Percentiles rank a stretch among this genome's conserved stretches.
These are phyloP conservation scores for Delitschia confertaspora DNA, from an alignment of 495 filamentous ascomycete species.

Conservation along the genomic window DNA sequence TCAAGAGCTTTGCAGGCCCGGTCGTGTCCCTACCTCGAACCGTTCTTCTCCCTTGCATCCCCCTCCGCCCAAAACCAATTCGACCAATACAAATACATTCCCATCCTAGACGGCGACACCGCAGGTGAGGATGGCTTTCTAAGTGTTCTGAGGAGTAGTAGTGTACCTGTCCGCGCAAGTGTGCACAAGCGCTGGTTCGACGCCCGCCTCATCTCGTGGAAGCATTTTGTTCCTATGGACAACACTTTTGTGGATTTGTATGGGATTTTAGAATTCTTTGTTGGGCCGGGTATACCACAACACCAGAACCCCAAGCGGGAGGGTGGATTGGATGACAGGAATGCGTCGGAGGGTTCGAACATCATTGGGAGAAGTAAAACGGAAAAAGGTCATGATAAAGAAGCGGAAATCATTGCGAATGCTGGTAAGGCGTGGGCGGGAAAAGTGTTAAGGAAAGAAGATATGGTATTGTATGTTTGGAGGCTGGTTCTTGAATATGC, in stretches of 20 bases:
- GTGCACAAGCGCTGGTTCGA: slow-evolving; percentile 38
- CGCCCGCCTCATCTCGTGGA: slow-evolving; percentile 31
- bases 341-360: neutral
- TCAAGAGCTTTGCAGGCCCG: neutral
- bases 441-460: slow-evolving; percentile 26
- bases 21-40: slow-evolving; percentile 29
- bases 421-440: slow-evolving; percentile 19
- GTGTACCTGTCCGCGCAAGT: slow-evolving; percentile 33
- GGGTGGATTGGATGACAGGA: neutral
- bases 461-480: slow-evolving; percentile 28
- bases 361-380: neutral
- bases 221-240: slow-evolving; percentile 67
- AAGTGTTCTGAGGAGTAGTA: slow-evolving; percentile 19
- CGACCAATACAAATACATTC: slow-evolving; percentile 35
- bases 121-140: slow-evolving; percentile 31
- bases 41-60: slow-evolving; percentile 25
- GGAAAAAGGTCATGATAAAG: slow-evolving; percentile 10
- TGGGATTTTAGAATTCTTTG: slow-evolving; percentile 70
- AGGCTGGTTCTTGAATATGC: slow-evolving; percentile 28
- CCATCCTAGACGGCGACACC: slow-evolving; percentile 35
- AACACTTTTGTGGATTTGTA: slow-evolving; percentile 69
- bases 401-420: slow-evolving; percentile 20
- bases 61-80: slow-evolving; percentile 21
- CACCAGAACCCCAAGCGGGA: neutral
- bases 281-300: slow-evolving; percentile 40